phyloP scores from a whole-genome alignment of 2,329 filamentous ascomycete genomes.

The Raffaelea ambrosiae region DNA sequence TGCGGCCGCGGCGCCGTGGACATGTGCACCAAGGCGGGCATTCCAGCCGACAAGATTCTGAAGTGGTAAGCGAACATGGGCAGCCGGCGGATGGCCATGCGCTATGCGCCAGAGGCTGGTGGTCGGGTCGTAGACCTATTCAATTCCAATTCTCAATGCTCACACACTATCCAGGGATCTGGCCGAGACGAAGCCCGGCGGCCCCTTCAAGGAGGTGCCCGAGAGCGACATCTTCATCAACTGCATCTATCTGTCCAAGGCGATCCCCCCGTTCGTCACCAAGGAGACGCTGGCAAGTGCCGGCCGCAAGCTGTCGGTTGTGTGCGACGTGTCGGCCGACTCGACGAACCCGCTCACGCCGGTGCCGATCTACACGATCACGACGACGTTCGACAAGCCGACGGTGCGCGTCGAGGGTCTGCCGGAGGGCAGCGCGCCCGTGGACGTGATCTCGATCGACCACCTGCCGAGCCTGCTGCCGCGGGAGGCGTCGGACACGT shows the following conservation, averaged over 20 bases:
- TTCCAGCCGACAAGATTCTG: conserved; percentile 58
- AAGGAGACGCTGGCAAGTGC: conserved; percentile 57
- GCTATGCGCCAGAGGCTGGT: too few species aligned
- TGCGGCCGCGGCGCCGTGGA: conserved; percentile 82
- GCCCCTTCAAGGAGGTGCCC: conserved; percentile 71
- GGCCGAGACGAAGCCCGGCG: conserved; percentile 65
- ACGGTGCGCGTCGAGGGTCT: conserved; percentile 65
- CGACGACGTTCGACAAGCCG: conserved; percentile 83
- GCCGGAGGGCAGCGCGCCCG: conserved; percentile 37
- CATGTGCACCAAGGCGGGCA: conserved; percentile 64
- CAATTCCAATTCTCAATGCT: too few species aligned
- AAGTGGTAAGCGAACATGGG: too few species aligned
- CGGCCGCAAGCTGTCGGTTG: conserved; percentile 65
- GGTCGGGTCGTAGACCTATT: too few species aligned
- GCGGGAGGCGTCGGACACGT: conserved; percentile 76
- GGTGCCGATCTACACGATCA: conserved; percentile 73
- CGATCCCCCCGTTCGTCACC: conserved; percentile 74
- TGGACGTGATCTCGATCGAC: conserved; percentile 82
- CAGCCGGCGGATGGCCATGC: too few species aligned
- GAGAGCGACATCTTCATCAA: conserved; percentile 73
- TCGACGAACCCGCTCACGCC: conserved; percentile 55
- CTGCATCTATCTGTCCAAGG: conserved; percentile 71
- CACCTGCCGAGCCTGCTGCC: conserved; percentile 78
- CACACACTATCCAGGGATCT: too few species aligned
- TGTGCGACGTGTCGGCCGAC: conserved; percentile 73